These are phyloP conservation scores for Venturia pyrina DNA, from an alignment of 2,329 filamentous ascomycete species.

Conservation along the genomic window DNA sequence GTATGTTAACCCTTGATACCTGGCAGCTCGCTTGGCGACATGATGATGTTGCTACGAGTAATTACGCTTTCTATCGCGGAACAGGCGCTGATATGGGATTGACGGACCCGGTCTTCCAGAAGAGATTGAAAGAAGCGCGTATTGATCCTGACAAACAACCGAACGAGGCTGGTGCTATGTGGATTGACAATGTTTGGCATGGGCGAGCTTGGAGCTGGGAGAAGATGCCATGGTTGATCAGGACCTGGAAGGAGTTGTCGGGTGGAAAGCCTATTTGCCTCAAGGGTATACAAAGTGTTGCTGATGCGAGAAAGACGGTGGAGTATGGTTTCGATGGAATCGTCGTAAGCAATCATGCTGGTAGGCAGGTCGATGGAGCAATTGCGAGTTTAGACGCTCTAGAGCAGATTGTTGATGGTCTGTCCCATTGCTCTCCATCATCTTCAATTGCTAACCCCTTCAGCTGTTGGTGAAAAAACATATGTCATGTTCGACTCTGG, in stretches of 20 bases:
- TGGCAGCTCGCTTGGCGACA: constrained; percentile 55
- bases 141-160: constrained; percentile 44
- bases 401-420: constrained; percentile 46
- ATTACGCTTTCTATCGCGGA: constrained; percentile 55
- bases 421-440: neutral
- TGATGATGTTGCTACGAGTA: constrained; percentile 45
- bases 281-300: constrained; percentile 60
- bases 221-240: constrained; percentile 55
- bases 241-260: constrained; percentile 44
- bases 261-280: constrained; percentile 50
- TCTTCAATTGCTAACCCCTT: constrained; percentile 3
- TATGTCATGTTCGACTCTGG: constrained; percentile 54
- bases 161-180: constrained; percentile 47
- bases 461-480: constrained; percentile 38
- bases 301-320: constrained; percentile 52
- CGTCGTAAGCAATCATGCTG: constrained; percentile 62
- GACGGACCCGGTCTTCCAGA: constrained; percentile 49
- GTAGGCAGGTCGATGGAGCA: constrained; percentile 49
- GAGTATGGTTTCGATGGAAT: constrained; percentile 56
- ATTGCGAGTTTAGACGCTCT: constrained; percentile 49
- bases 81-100: constrained; percentile 50
- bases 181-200: constrained; percentile 59
- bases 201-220: constrained; percentile 54
- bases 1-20: constrained; percentile 53
- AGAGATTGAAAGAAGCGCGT: constrained; percentile 38